Base-by-base conservation (phyloP, 2,329 filamentous ascomycete genomes). In the Kalaharituber pfeilii region DNA sequence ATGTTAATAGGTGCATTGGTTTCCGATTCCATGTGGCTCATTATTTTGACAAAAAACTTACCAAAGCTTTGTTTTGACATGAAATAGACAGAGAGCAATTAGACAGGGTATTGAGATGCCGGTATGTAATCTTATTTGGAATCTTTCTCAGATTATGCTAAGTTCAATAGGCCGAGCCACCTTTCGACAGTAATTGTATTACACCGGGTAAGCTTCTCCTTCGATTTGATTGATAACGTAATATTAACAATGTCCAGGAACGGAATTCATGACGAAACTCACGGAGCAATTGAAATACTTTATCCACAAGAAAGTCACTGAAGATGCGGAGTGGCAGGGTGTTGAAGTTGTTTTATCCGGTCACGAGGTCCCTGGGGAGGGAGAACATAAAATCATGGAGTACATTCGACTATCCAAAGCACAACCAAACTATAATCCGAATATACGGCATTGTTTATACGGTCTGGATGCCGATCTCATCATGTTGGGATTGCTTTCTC, bases 361-460 rank as follows among this genome's bases (percentile, higher is more conserved):
- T 53, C 93, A 98, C 66, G 93, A 98, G 69, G 89, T 96, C 25
- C 91, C 91, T 5, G 91, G 91, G 64, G 93, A 98, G 71, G 91
- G 91, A 64, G 91, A 98, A 70, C 91, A 98, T 74, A 98, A 98
- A 73, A 94, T 98, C 70, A 98, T 98, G 91, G 93, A 98, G 70
- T 98, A 98, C 69, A 98, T 98, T 69, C 84, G 91, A 63, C 86
- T 93, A 69, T 86, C 91, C 59, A 96, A 96, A 74, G 87, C 89
- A 50, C 91, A 98, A 69, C 85, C 85, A 1, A 79, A 82, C 59
- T 98, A 98, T 69, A 82, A 94, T 67, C 78, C 86, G 50, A 96
- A 98, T 65, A 79, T 94, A 58, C 85, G 91, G 55, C 91, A 98
- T 70, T 98, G 93, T 69, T 75, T 98, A 59, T 98, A 98, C 70